Evolutionary conservation across 2,329 filamentous ascomycete genomes (phyloP).

Genomic region (Arthrobotrys sinensis): DNA sequence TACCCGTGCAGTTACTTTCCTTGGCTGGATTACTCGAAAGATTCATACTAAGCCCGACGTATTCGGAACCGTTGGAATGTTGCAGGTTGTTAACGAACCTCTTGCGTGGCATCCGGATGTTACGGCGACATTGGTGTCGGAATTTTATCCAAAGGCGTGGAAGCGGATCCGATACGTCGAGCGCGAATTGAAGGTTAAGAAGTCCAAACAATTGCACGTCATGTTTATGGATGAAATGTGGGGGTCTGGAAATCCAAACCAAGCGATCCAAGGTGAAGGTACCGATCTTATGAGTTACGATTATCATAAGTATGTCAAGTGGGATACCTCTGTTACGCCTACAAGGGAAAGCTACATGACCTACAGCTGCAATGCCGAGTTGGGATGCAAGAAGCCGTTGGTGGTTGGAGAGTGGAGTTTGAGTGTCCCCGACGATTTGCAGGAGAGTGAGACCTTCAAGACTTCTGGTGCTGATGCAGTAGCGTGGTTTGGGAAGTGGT

Average conservation of each 20-base stretch:
- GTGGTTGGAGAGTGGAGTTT: slow-evolving; percentile 76
- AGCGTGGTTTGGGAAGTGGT: slow-evolving; percentile 74
- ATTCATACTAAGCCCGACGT: slow-evolving; percentile 60
- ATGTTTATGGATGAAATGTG: slow-evolving; percentile 73
- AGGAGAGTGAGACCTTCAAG: slow-evolving; percentile 69
- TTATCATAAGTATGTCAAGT: slow-evolving; percentile 72
- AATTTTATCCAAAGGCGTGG: slow-evolving; percentile 71
- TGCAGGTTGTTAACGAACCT: slow-evolving; percentile 62
- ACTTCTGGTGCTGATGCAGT: slow-evolving; percentile 65
- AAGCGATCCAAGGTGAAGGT: slow-evolving; percentile 67
- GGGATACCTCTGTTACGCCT: slow-evolving; percentile 69
- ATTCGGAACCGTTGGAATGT: slow-evolving; percentile 60
- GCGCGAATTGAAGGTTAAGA: slow-evolving; percentile 68
- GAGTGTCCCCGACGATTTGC: slow-evolving; percentile 70
- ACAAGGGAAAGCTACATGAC: slow-evolving; percentile 71
- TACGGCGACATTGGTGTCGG: slow-evolving; percentile 66
- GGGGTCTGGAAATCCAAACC: slow-evolving; percentile 73
- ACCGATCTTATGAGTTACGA: slow-evolving; percentile 72
- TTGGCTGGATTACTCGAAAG: slow-evolving; percentile 52
- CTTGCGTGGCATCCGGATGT: slow-evolving; percentile 40
- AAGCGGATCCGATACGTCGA: slow-evolving; percentile 72
- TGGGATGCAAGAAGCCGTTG: slow-evolving; percentile 68
- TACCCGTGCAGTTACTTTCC: slow-evolving; percentile 68
- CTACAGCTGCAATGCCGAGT: slow-evolving; percentile 71
- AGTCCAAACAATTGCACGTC: slow-evolving; percentile 71